Evolutionary conservation across 78 protist genomes (phyloP).

Genomic region (Dictyostelium intermedium): DNA sequence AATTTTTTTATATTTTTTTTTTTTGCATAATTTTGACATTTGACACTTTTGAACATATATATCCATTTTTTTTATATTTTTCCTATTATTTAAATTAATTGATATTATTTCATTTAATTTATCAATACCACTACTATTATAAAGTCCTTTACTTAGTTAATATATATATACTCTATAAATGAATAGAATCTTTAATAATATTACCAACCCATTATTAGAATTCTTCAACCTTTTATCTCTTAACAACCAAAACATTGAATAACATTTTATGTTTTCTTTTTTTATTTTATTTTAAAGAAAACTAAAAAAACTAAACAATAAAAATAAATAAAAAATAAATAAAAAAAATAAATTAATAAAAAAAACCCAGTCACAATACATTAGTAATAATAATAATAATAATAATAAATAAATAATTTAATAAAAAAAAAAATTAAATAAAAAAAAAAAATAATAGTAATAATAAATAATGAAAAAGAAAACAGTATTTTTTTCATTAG

Average conservation of each 20-base stretch:
- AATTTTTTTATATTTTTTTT: neutral
- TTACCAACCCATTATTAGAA: neutral
- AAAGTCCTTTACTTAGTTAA: neutral
- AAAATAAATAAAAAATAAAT: neutral
- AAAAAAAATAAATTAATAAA: neutral
- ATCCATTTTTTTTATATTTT: neutral
- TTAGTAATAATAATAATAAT: too few relatives aligned
- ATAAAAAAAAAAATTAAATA: too few relatives aligned
- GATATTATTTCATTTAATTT: neutral
- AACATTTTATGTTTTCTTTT: neutral
- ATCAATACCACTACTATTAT: neutral
- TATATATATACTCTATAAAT: neutral
- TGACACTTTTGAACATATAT: neutral
- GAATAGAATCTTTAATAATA: neutral
- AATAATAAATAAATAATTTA: too few relatives aligned
- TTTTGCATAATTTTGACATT: neutral
- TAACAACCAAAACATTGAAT: neutral
- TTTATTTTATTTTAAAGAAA: neutral
- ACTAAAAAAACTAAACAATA: neutral
- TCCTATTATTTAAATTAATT: neutral
- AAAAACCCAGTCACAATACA: too few relatives aligned
- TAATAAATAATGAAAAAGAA: neutral
- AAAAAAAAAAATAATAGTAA: too few relatives aligned
- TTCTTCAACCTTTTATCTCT: neutral
- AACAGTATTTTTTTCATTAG: neutral